Percentiles rank a stretch among this genome's conserved stretches.
Conservation (phyloP, 176 grass and related monocot species). For the Cenchrus fungigraminus region DNA sequence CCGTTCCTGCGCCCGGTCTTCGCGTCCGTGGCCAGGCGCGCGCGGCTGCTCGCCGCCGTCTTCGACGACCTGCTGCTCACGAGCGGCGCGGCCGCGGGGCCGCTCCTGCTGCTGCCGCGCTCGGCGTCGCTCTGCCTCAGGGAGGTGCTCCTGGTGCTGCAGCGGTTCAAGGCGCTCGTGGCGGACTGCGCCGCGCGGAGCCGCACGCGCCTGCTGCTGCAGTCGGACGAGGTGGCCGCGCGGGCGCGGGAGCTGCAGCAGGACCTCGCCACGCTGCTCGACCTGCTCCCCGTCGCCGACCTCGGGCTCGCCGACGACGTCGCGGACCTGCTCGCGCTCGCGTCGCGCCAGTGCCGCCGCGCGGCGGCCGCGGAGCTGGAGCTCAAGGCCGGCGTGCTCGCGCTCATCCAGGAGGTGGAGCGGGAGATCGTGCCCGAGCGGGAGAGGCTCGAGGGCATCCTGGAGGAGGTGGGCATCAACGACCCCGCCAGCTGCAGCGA, state of each 20-base stretch:
- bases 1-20: constrained; percentile 48
- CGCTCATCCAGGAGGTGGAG: constrained; percentile 74
- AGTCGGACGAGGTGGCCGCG: constrained; percentile 59
- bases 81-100: neutral
- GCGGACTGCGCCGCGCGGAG: constrained; percentile 68
- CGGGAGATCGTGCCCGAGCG: constrained; percentile 73
- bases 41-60: constrained; percentile 56
- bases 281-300: constrained; percentile 64
- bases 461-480: constrained; percentile 70
- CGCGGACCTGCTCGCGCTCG: constrained; percentile 64
- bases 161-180: constrained; percentile 80
- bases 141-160: constrained; percentile 78
- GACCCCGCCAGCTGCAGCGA: constrained; percentile 73
- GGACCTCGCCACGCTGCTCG: constrained; percentile 85
- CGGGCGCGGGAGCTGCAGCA: constrained; percentile 70
- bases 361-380: constrained; percentile 19
- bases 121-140: constrained; percentile 80
- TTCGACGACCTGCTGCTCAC: constrained; percentile 68
- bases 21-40: constrained; percentile 55
- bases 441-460: constrained; percentile 58
- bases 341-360: constrained; percentile 67
- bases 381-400: constrained; percentile 64
- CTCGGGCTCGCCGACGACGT: constrained; percentile 74
- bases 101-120: constrained; percentile 33
- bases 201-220: constrained; percentile 71